These are phyloP conservation scores for Cajanus cajan DNA, from an alignment of 306 rosid genomes.

Conservation along the genomic window DNA sequence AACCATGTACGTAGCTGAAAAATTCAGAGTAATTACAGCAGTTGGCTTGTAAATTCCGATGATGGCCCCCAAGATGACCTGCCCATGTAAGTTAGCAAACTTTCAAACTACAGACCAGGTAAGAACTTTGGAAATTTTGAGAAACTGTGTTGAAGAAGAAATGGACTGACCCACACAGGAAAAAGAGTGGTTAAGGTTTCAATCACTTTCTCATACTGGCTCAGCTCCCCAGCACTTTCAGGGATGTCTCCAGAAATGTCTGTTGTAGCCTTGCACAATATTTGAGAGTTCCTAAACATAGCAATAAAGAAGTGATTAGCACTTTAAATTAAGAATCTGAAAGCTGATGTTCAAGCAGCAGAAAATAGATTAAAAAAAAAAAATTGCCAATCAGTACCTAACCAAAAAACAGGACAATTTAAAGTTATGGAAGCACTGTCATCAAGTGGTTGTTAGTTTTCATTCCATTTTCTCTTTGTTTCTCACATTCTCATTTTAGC, in stretches of 20 bases:
- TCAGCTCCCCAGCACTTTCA: slow-evolving; percentile 44
- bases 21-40: slow-evolving; percentile 53
- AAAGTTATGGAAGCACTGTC: background rate
- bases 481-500: background rate
- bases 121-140: slow-evolving; percentile 23
- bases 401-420: background rate
- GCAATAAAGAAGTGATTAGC: slow-evolving; percentile 20
- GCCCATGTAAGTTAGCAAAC: slow-evolving; percentile 37
- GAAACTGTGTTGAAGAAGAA: slow-evolving; percentile 8
- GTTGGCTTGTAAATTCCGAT: slow-evolving; percentile 86
- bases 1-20: slow-evolving; percentile 27
- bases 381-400: background rate
- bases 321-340: slow-evolving; percentile 1
- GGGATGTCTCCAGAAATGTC: slow-evolving; percentile 68
- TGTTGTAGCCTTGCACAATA: slow-evolving; percentile 59
- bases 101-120: slow-evolving; percentile 19
- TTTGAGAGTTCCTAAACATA: slow-evolving; percentile 48
- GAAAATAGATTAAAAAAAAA: slow-evolving; percentile 13
- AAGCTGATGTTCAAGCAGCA: background rate
- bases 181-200: slow-evolving; percentile 88
- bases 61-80: slow-evolving; percentile 80
- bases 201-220: slow-evolving; percentile 63
- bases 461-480: background rate
- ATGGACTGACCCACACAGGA: slow-evolving; percentile 81
- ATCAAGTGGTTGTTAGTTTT: background rate